Percentiles rank a stretch among this genome's conserved stretches.
Evolutionary conservation across 1,139 yeast species (phyloP).

Genomic region (Geotrichum histeridarum): DNA sequence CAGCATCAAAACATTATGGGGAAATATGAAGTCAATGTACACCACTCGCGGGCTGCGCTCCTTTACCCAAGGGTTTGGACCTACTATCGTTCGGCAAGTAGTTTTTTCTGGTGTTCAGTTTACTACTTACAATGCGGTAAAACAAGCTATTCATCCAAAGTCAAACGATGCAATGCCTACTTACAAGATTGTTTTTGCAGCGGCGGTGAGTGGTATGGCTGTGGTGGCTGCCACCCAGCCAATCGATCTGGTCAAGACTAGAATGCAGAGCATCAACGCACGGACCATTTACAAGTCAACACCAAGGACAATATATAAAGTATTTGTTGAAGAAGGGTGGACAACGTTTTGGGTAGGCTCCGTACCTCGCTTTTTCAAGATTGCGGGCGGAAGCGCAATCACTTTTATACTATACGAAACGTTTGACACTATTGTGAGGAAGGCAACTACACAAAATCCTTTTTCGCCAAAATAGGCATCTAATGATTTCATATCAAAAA

Average conservation of each 20-base stretch:
- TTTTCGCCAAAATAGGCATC: background rate
- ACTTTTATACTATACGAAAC: slow-evolving; percentile 57
- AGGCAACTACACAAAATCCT: background rate
- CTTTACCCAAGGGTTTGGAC: slow-evolving; percentile 73
- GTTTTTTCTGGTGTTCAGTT: slow-evolving; percentile 78
- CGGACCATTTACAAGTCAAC: slow-evolving; percentile 56
- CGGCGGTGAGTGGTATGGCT: slow-evolving; percentile 48
- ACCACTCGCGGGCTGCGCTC: slow-evolving; percentile 70
- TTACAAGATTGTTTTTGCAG: slow-evolving; percentile 35
- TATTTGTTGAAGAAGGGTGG: slow-evolving; percentile 58
- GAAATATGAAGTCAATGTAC: slow-evolving; percentile 49
- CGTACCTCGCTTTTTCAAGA: slow-evolving; percentile 72
- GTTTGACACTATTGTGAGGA: background rate
- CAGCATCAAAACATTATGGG: slow-evolving; percentile 26
- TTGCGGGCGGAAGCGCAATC: slow-evolving; percentile 73
- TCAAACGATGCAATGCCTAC: slow-evolving; percentile 32
- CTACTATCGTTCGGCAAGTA: slow-evolving; percentile 75
- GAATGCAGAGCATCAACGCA: slow-evolving; percentile 75
- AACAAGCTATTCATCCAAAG: slow-evolving; percentile 47
- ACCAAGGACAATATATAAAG: slow-evolving; percentile 64
- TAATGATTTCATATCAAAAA: background rate
- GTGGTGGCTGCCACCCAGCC: slow-evolving; percentile 86
- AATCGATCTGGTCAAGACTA: slow-evolving; percentile 79
- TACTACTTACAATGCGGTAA: slow-evolving; percentile 71
- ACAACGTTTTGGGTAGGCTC: slow-evolving; percentile 70